Conservation (phyloP, 2,329 filamentous ascomycete genomes). For the Chaetothyriales sp. region DNA sequence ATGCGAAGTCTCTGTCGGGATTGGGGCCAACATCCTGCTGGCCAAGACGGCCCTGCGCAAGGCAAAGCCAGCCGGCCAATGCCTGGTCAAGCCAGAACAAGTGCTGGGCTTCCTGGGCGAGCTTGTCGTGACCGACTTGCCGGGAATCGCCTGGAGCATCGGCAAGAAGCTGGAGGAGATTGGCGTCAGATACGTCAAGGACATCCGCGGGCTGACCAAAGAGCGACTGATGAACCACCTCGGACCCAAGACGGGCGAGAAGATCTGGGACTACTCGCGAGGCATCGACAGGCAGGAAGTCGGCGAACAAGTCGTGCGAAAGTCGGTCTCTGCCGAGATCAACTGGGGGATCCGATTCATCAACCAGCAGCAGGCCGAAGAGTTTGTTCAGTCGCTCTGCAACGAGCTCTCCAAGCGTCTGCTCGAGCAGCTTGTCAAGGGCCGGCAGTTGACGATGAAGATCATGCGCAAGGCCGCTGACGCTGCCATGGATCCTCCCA, state of each 20-base stretch:
- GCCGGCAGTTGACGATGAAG: slow-evolving; percentile 79
- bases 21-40: slow-evolving; percentile 76
- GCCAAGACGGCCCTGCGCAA: slow-evolving; percentile 82
- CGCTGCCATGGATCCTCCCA: slow-evolving; percentile 78
- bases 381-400: slow-evolving; percentile 74
- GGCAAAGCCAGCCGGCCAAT: slow-evolving; percentile 88
- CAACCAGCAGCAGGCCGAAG: slow-evolving; percentile 79
- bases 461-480: slow-evolving; percentile 78
- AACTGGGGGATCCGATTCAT: slow-evolving; percentile 97
- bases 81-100: slow-evolving; percentile 70
- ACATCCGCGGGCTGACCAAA: slow-evolving; percentile 61
- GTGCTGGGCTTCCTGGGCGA: slow-evolving; percentile 61
- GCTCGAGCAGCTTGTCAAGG: slow-evolving; percentile 69
- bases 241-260: slow-evolving; percentile 85
- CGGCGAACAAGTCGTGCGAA: slow-evolving; percentile 68
- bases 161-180: slow-evolving; percentile 77
- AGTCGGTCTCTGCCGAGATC: slow-evolving; percentile 92
- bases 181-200: slow-evolving; percentile 65
- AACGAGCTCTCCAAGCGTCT: slow-evolving; percentile 70
- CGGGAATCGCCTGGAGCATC: slow-evolving; percentile 84
- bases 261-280: slow-evolving; percentile 74
- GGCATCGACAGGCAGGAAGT: slow-evolving; percentile 79
- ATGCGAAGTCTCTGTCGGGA: slow-evolving; percentile 82
- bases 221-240: slow-evolving; percentile 59
- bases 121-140: slow-evolving; percentile 64